These are phyloP conservation scores for Hyphopichia pseudoburtonii DNA, from an alignment of 1,139 yeast genomes.

Conservation along the genomic window DNA sequence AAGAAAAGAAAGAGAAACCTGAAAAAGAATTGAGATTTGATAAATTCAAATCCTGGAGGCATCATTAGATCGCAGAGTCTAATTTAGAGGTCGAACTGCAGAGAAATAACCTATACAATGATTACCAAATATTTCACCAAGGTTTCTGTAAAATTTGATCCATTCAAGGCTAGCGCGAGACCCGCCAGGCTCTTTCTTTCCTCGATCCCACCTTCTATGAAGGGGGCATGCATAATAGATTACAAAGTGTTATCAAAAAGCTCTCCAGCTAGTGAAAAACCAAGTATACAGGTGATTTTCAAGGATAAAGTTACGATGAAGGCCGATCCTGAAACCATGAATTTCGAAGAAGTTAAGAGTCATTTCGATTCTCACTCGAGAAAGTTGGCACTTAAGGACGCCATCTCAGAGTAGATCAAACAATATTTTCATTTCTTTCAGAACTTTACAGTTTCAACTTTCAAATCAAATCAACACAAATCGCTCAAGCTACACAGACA, in stretches of 20 bases:
- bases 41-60: background rate
- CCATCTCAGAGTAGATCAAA: conserved; percentile 43
- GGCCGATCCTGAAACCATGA: conserved; percentile 61
- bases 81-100: background rate
- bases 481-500: too few relatives aligned
- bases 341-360: conserved; percentile 54
- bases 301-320: conserved; percentile 76
- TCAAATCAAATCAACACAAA: too few relatives aligned
- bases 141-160: conserved; percentile 77
- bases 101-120: conserved; percentile 38
- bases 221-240: conserved; percentile 50
- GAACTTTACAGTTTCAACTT: too few relatives aligned
- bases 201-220: conserved; percentile 71
- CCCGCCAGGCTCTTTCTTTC: conserved; percentile 79
- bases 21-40: background rate
- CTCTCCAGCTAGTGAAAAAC: conserved; percentile 41
- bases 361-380: conserved; percentile 70
- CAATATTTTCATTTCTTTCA: too few relatives aligned
- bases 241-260: conserved; percentile 50
- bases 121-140: conserved; percentile 82
- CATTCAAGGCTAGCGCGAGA: conserved; percentile 72
- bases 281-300: conserved; percentile 71
- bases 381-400: conserved; percentile 64
- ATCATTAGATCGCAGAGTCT: background rate
- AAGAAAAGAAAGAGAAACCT: background rate